Base-by-base conservation (phyloP, 345 rosid genomes). In the Euphorbia pulcherrima region DNA sequence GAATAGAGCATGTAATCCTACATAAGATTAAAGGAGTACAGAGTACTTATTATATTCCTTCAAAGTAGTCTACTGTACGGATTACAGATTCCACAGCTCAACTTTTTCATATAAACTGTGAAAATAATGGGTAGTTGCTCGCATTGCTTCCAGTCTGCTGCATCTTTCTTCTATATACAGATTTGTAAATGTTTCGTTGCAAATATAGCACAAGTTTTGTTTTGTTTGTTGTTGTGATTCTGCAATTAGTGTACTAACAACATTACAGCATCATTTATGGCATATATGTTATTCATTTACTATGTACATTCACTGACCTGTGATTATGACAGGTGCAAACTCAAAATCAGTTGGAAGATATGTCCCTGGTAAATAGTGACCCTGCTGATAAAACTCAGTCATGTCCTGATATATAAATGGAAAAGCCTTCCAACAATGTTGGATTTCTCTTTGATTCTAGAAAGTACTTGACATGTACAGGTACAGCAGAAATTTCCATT, bases 281-380 rank as follows among this genome's bases (percentile, higher is more conserved):
- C 23, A 0, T 17, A 26, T 27, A 28, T 16, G 11, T 6, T 24
- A n/a, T 17, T 48, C 23, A 1, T 6, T 7, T n/a, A 23, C 2
- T 8, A 7, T 14, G 14, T 17, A 62, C 14, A 21, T 37, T 40
- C 4, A 29, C 35, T 44, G 58, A 64, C 54, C 65, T 12, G 6
- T 75, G 28, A 40, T 37, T 76, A 65, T 44, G 60, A 51, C 74
- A 70, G 74, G 76, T 53, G 54, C 68, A 73, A 71, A 40, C 65
- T 64, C 60, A 69, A 69, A 74, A 57, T 46, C 56, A 48, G 44
- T 27, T 63, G 2, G 77, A 60, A 67, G 73, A 63, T 44, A 47
- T 46, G 30, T 41, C 57, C 47, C 60, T 64, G 61, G 21, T 28
- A 62, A 60, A 35, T 40, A 44, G 48, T 5, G 24, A 33, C 21